These are phyloP conservation scores for Nicotiana sylvestris DNA, from an alignment of 257 asterid genomes.

Conservation along the genomic window DNA sequence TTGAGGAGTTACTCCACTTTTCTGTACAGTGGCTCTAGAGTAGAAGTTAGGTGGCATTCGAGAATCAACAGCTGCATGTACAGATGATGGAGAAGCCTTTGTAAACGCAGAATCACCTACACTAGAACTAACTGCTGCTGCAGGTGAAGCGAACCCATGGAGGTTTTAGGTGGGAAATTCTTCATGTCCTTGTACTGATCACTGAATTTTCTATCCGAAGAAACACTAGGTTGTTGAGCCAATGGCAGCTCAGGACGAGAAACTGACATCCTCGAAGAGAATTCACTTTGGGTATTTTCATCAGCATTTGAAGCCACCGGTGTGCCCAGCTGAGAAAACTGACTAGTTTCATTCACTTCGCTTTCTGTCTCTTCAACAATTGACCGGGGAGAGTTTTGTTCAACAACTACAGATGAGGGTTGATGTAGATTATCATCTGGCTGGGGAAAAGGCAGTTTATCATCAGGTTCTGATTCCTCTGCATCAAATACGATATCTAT, in stretches of 20 bases:
- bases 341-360: slow-evolving; percentile 57
- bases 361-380: slow-evolving; percentile 85
- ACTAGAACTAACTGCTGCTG: slow-evolving; percentile 40
- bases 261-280: slow-evolving; percentile 71
- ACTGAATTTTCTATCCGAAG: slow-evolving; percentile 69
- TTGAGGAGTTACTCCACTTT: slow-evolving; percentile 30
- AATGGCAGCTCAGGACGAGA: slow-evolving; percentile 56
- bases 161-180: slow-evolving; percentile 34
- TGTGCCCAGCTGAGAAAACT: slow-evolving; percentile 50
- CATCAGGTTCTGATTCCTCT: slow-evolving; percentile 87
- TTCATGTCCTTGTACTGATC: slow-evolving; percentile 49
- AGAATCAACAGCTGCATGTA: slow-evolving; percentile 43
- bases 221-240: slow-evolving; percentile 64
- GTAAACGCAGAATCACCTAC: slow-evolving; percentile 32
- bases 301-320: slow-evolving; percentile 52
- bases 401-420: slow-evolving; percentile 49
- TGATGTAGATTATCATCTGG: slow-evolving; percentile 67
- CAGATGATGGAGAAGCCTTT: slow-evolving; percentile 40
- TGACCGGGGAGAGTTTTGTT: slow-evolving; percentile 70
- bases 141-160: slow-evolving; percentile 41
- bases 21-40: slow-evolving; percentile 36
- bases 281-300: slow-evolving; percentile 63
- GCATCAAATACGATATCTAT: slow-evolving; percentile 95
- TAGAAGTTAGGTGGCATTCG: slow-evolving; percentile 46
- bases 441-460: slow-evolving; percentile 81